phyloP scores from a whole-genome alignment of 108 stramenopile genomes.

The Discostella stelligeroides region DNA sequence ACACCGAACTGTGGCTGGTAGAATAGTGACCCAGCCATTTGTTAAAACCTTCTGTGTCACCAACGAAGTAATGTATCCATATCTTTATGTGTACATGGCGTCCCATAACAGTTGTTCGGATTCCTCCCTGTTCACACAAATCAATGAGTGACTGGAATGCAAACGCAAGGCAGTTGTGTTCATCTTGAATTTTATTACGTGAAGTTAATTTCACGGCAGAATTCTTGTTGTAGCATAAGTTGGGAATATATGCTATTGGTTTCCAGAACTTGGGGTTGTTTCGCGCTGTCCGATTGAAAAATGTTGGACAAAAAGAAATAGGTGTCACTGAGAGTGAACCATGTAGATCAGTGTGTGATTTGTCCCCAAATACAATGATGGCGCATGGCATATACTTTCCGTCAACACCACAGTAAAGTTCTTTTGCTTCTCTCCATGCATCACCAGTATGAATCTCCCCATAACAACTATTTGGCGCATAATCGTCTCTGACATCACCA shows the following conservation, averaged over 20 bases:
- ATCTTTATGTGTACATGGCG: too few relatives aligned
- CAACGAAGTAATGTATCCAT: too few relatives aligned
- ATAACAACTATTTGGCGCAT: background rate
- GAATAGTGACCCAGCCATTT: too few relatives aligned
- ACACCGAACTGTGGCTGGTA: too few relatives aligned
- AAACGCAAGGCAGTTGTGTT: background rate
- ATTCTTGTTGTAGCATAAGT: constrained; percentile 1
- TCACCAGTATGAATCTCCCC: constrained; percentile 5
- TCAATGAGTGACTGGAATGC: background rate
- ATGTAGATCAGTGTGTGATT: constrained; percentile 9
- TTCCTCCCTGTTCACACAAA: too few relatives aligned
- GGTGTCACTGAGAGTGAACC: constrained; percentile 7
- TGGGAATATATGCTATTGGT: constrained; percentile 16
- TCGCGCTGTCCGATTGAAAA: constrained; percentile 10
- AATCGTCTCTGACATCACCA: background rate
- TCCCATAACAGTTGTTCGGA: too few relatives aligned
- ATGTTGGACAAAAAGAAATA: constrained; percentile 2
- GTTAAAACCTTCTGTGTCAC: too few relatives aligned
- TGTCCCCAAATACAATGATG: constrained; percentile 2
- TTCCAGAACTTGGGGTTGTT: constrained; percentile 10
- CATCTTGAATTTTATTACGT: constrained; percentile 1
- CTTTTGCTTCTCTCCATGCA: background rate
- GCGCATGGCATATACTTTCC: background rate
- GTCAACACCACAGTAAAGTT: too few relatives aligned
- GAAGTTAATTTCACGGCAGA: background rate